phyloP scores from a whole-genome alignment of 805 yeast species.

The Suhomyces faveliae region DNA sequence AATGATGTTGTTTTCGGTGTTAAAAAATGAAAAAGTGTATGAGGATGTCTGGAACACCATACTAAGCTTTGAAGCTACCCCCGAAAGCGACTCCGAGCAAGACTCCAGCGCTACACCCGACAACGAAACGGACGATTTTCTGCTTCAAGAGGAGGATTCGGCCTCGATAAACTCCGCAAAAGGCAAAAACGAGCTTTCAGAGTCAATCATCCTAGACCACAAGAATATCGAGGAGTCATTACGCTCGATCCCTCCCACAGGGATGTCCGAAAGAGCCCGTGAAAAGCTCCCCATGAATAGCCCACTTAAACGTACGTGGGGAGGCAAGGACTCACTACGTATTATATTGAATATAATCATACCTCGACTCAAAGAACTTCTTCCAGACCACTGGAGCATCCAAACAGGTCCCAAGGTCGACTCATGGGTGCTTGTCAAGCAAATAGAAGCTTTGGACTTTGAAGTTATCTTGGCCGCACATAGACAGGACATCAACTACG shows the following conservation, averaged over 20 bases:
- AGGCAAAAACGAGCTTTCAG: not conserved
- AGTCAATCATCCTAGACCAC: conserved; percentile 4
- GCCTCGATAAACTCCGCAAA: not conserved
- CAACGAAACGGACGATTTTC: not conserved
- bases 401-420: conserved; percentile 20
- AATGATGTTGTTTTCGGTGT: conserved; percentile 51
- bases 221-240: conserved; percentile 39
- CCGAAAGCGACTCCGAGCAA: conserved; percentile 4
- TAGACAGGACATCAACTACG: conserved; percentile 34
- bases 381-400: conserved; percentile 27
- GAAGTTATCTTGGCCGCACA: conserved; percentile 17
- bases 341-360: conserved; percentile 41
- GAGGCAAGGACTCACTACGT: conserved; percentile 51
- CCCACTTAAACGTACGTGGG: conserved; percentile 53
- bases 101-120: conserved; percentile 1
- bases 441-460: conserved; percentile 41
- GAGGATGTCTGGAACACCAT: conserved; percentile 36
- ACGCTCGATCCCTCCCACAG: conserved; percentile 53
- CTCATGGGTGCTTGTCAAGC: conserved; percentile 33
- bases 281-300: conserved; percentile 53
- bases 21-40: conserved; percentile 40
- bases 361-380: conserved; percentile 30
- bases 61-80: conserved; percentile 16
- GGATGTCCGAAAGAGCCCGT: conserved; percentile 58
- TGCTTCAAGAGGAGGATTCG: not conserved